Base-by-base conservation (phyloP, 2,329 filamentous ascomycete species). In the Truncatella angustata region DNA sequence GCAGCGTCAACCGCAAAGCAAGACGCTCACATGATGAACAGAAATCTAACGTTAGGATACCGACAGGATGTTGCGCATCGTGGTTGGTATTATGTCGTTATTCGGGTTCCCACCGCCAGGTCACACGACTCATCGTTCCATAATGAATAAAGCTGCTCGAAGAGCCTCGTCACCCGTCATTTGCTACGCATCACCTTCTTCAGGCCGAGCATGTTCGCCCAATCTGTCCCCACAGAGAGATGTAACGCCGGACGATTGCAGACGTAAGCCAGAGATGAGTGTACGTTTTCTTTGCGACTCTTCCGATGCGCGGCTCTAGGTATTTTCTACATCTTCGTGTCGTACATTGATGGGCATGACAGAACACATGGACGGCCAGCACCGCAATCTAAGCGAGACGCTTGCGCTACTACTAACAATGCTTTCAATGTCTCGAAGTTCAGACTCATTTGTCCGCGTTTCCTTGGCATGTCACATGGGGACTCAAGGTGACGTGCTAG, bases 221-320 rank as follows among this genome's bases (percentile, higher is more conserved):
- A 48, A 12, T 20, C 7, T 14, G 28, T 26, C 45, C 12, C 20
- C 34, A 37, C 11, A 18, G 10, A 5, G 18, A 37, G 18, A 32
- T 48, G 32, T 10, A 23, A 48, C 45, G 14, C 6, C 30, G 45
- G 45, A 28, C 32, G 45, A 48, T 48, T 37, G 45, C 45, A 48
- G 16, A 12, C 20, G 18, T 23, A 16, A 23, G 14, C 18, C 20
- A 21, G 18, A 48, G 30, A 36, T 48, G 30, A 30, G n/a, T n/a
- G n/a, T n/a, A n/a, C n/a, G n/a, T n/a, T n/a, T n/a, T n/a, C n/a
- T n/a, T n/a, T n/a, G n/a, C n/a, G n/a, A n/a, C n/a, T n/a, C n/a
- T n/a, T n/a, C n/a, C n/a, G n/a, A n/a, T n/a, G n/a, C n/a, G n/a
- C n/a, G n/a, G n/a, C n/a, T n/a, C n/a, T n/a, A n/a, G n/a, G n/a